Evolutionary conservation across 331 rosid species (phyloP), one percentile per base, ranked within the genome.

Genomic region (Dryas integrifolia): DNA sequence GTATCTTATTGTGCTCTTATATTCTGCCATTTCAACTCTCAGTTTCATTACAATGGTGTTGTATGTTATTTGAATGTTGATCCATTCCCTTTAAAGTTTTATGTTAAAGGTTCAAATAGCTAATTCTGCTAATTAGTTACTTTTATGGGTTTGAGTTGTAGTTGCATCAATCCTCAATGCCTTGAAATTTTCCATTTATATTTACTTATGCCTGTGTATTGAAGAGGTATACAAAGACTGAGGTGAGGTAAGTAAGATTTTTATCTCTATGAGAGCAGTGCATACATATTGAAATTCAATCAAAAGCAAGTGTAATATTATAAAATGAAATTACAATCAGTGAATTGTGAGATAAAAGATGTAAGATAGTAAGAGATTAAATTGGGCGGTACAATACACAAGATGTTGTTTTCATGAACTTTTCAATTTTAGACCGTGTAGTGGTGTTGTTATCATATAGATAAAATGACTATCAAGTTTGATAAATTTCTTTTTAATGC

Each of bases 321-420:
- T 44, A 65, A 10, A 64, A 44, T 45, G 49, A 26, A 15, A 16
- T 64, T 44, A 46, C 43, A 13, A 14, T 6, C 30, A 30, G 26
- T 30, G 26, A 65, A 67, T 49, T 67, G 18, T 67, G 41, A 46
- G 24, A 26, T 10, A 30, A 67, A 14, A 67, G 44, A n/a, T 63
- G 50, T 63, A 40, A 40, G 15, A 63, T 9, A 30, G 9, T 35
- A 49, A 18, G 14, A 43, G 14, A 48, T 14, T 14, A 47, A 47
- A 67, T 26, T 18, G 55, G 58, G 21, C 7, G 58, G 14, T 30
- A 30, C 39, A 13, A 67, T 21, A 49, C 14, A 13, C 70, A 49
- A 14, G 56, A 51, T 14, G 56, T 15, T 16, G 13, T 6, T 15
- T 30, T 30, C 35, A 63, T n/a, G 47, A 4, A 63, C 7, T 63